Evolutionary conservation across 163 green algal genomes (phyloP).

Genomic region (Coccomyxa subellipsoidea): DNA sequence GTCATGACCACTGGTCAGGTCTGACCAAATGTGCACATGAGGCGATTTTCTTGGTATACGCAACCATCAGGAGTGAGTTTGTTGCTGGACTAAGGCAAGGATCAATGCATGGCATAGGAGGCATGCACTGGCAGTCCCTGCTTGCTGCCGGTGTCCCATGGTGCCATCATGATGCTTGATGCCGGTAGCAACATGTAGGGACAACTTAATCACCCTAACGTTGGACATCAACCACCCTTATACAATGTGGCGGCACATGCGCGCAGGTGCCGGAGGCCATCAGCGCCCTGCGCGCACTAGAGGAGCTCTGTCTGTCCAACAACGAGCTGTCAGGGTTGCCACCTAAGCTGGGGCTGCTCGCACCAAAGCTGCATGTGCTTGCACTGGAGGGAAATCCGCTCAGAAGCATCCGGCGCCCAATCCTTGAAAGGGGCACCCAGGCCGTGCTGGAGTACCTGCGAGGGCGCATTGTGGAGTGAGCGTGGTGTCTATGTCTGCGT

Average conservation of each 20-base stretch:
- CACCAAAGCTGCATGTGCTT: neutral
- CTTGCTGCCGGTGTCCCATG: no score
- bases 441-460: constrained; percentile 11
- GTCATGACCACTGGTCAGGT: no score
- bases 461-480: neutral
- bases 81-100: no score
- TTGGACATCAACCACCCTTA: neutral
- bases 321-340: neutral
- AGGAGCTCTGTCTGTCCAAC: neutral
- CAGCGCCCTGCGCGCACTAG: neutral
- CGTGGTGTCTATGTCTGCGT: no score
- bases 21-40: no score
- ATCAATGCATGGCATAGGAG: no score
- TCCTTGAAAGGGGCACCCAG: neutral
- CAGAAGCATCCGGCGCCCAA: constrained; percentile 2
- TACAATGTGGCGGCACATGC: neutral
- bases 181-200: no score
- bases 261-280: constrained; percentile 1
- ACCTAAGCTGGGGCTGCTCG: neutral
- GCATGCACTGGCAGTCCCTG: neutral
- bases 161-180: no score
- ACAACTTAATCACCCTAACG: no score
- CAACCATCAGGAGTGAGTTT: no score
- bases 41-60: neutral
- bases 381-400: neutral